Evolutionary conservation across 306 rosid species (phyloP), one percentile per base, ranked within the genome.

Genomic region (Heteromeles arbutifolia): DNA sequence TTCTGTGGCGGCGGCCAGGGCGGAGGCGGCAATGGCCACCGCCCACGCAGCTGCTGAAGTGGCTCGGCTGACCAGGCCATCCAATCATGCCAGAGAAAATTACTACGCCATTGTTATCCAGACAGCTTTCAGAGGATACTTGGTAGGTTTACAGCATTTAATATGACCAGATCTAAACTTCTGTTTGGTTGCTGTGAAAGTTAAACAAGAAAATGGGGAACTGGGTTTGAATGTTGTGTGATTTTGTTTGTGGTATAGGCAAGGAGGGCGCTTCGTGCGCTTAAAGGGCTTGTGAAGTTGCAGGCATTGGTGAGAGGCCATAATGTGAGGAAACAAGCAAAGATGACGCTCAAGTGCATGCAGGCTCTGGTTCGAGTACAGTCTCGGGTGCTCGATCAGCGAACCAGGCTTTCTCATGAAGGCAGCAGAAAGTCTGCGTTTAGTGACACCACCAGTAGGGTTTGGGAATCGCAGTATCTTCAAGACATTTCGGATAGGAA

Each of bases 241-340:
- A 31, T 67, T 59, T n/a, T 65, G 64, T 74, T n/a, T 67, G 22
- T 70, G 48, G 69, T 68, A 15, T 14, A 92, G 99, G 99, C 97
- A 22, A 92, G 97, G 86, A 92, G 99, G 73, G 99, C 99, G 5
- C 90, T 90, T 52, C 82, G 93, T 12, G 99, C 99, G 25, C 90
- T 95, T 0, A 95, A 90, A 77, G 99, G 99, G 31, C 65, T 95
- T 18, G 99, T 95, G 81, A 95, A 95, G 87, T 81, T 95, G 86
- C 99, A 95, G 79, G 99, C 99, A 17, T 77, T 95, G 50, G 99
- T 95, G 73, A 89, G 98, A 53, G 99, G 99, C 13, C 97, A 95
- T 71, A 95, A 95, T 54, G 99, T 95, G 57, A 82, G 99, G 67
- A 95, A 92, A 80, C 99, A 95, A 67, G 99, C 99, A 3, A 92